These are phyloP conservation scores for Camptophora hylomeconis DNA, from an alignment of 2,329 filamentous ascomycete genomes.

Conservation along the genomic window DNA sequence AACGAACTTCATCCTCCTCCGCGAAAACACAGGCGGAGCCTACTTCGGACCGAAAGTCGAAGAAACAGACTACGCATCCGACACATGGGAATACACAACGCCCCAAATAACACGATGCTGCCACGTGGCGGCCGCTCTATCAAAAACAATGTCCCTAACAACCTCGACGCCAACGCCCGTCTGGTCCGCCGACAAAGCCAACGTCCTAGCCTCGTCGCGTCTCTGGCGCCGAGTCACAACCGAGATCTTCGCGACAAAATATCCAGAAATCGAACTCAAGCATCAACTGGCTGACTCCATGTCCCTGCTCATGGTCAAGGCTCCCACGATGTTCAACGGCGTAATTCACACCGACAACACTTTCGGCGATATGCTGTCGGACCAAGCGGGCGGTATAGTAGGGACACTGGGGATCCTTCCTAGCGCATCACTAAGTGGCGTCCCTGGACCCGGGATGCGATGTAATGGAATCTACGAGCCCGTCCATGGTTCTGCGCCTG, in stretches of 20 bases:
- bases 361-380: constrained; percentile 98
- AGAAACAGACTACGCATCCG: constrained; percentile 30
- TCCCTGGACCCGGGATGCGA: constrained; percentile 60
- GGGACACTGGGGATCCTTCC: constrained; percentile 94
- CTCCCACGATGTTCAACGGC: constrained; percentile 80
- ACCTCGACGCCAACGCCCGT: constrained; percentile 23
- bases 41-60: constrained; percentile 36
- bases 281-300: constrained; percentile 97
- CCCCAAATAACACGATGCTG: constrained; percentile 35
- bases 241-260: constrained; percentile 53
- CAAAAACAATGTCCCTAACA: constrained; percentile 21
- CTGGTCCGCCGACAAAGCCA: constrained; percentile 40
- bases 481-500: constrained; percentile 91
- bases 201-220: constrained; percentile 38
- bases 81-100: constrained; percentile 35
- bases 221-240: constrained; percentile 35
- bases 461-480: constrained; percentile 86
- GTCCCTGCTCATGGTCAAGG: constrained; percentile 95
- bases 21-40: constrained; percentile 31
- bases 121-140: constrained; percentile 34
- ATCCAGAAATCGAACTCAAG: constrained; percentile 89
- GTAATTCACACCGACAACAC: constrained; percentile 95
- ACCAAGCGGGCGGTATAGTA: constrained; percentile 98
- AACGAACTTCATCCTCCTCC: constrained; percentile 59
- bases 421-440: constrained; percentile 91